Conservation (phyloP, 306 rosid genomes). For the Vicia faba region DNA sequence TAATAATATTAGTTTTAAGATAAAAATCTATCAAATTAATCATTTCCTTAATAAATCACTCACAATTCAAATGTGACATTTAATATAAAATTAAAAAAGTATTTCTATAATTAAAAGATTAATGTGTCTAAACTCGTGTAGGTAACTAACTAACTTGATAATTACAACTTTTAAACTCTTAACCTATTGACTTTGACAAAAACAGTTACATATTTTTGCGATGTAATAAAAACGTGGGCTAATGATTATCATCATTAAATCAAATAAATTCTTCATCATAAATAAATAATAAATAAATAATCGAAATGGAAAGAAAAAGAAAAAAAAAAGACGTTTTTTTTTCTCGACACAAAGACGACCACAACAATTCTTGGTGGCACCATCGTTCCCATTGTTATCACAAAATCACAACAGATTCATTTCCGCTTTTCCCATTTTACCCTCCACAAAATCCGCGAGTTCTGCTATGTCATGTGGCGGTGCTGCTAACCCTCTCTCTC, state of each 20-base stretch:
- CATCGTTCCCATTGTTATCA: slow-evolving; percentile 17
- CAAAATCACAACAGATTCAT: slow-evolving; percentile 16
- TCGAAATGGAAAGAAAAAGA: neutral
- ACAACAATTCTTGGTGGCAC: slow-evolving; percentile 3
- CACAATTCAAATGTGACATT: too few species aligned
- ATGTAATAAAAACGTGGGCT: neutral
- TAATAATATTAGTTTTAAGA: too few species aligned
- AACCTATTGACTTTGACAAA: too few species aligned
- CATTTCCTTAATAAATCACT: too few species aligned
- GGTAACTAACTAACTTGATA: too few species aligned
- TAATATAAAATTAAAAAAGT: too few species aligned
- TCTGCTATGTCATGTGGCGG: neutral
- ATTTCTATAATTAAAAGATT: too few species aligned
- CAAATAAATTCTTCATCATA: neutral
- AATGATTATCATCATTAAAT: neutral
- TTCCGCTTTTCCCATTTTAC: neutral
- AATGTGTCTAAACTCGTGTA: too few species aligned
- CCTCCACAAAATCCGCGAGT: neutral
- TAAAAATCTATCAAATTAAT: too few species aligned
- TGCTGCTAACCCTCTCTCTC: neutral
- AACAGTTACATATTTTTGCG: too few species aligned
- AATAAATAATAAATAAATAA: neutral
- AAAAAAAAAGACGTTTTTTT: neutral
- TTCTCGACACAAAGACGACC: slow-evolving; percentile 17
- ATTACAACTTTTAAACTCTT: too few species aligned